Evolutionary conservation across 208 protist species (phyloP).

Genomic region (Trypanosoma theileri): DNA sequence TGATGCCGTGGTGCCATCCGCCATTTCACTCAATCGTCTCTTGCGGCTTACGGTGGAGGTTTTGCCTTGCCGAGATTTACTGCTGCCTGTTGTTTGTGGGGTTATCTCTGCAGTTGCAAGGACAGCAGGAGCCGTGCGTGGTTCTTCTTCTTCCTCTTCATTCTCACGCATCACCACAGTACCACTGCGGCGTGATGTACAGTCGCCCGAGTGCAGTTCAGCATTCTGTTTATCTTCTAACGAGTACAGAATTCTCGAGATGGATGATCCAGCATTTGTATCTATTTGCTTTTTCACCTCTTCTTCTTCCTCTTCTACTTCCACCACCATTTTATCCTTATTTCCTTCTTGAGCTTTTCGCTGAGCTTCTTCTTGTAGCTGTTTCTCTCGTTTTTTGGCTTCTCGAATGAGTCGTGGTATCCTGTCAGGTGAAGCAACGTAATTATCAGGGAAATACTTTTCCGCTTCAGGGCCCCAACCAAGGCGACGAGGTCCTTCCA

Average conservation of each 20-base stretch:
- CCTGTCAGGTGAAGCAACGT: constrained; percentile 62
- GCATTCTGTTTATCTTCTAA: neutral
- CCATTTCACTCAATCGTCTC: constrained; percentile 1
- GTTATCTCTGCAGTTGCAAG: neutral
- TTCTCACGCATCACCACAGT: neutral
- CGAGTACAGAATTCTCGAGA: neutral
- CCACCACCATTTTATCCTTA: neutral
- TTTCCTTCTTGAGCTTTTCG: constrained; percentile 10
- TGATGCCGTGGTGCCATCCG: neutral
- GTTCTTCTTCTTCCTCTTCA: neutral
- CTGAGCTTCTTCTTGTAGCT: constrained; percentile 15
- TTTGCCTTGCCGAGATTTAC: neutral
- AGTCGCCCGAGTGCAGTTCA: neutral
- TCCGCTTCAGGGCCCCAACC: constrained; percentile 74
- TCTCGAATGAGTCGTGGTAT: constrained; percentile 25
- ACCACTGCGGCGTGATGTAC: neutral
- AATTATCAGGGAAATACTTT: constrained; percentile 75
- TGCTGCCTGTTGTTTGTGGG: neutral
- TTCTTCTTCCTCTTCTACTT: constrained; percentile 7
- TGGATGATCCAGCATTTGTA: neutral
- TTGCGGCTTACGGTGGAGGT: neutral
- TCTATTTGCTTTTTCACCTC: neutral
- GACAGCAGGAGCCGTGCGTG: constrained; percentile 6
- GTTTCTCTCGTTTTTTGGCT: constrained; percentile 7
- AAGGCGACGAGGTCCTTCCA: constrained; percentile 14